Conservation (phyloP, 2,329 filamentous ascomycete species). For the Pseudofabraea citricarpa region DNA sequence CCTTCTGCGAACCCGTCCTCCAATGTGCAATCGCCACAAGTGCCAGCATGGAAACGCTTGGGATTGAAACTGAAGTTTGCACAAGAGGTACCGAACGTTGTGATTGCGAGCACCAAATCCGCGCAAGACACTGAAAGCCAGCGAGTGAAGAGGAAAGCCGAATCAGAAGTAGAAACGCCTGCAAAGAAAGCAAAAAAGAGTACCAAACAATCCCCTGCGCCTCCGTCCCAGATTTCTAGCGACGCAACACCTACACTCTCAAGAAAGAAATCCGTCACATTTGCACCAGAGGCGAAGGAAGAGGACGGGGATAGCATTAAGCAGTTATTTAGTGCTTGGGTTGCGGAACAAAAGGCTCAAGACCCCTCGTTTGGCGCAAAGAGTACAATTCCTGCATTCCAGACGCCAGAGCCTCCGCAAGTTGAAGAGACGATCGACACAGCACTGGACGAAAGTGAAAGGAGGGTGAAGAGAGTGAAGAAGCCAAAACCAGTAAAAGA, state of each 20-base stretch:
- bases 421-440: constrained; percentile 24
- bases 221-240: constrained; percentile 17
- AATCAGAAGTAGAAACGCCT: constrained; percentile 12
- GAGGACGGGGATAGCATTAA: constrained; percentile 50
- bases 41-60: constrained; percentile 56
- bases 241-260: constrained; percentile 17
- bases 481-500: constrained; percentile 9
- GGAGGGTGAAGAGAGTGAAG: constrained; percentile 24
- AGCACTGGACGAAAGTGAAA: constrained; percentile 23
- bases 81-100: constrained; percentile 26
- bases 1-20: constrained; percentile 12
- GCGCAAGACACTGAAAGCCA: constrained; percentile 11
- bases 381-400: constrained; percentile 16
- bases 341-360: constrained; percentile 28
- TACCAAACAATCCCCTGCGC: constrained; percentile 6
- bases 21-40: constrained; percentile 16
- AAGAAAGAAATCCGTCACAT: constrained; percentile 55
- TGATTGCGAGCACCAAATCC: constrained; percentile 6
- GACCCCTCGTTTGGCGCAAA: constrained; percentile 20
- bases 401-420: constrained; percentile 20
- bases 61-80: constrained; percentile 55
- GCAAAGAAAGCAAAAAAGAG: constrained; percentile 23
- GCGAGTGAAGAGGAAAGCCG: constrained; percentile 22
- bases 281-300: constrained; percentile 57
- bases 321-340: constrained; percentile 47